Base-by-base conservation (phyloP, 805 yeast species). In the Torulaspora gathmanii region DNA sequence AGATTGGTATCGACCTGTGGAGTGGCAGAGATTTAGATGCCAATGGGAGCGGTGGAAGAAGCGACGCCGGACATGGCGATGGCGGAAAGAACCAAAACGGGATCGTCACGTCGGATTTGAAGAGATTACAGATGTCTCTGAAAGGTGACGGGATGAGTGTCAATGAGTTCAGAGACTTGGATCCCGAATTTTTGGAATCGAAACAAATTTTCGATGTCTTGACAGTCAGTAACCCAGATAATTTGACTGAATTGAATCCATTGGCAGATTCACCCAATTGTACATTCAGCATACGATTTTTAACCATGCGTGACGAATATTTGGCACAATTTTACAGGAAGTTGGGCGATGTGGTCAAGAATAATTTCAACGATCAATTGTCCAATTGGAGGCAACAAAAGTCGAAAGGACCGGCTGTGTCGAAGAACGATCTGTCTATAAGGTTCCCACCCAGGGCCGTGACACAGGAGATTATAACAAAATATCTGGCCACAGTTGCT, bases 101-200 rank as follows among this genome's bases (percentile, higher is more conserved):
- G 10, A 34, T 8, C 9, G 31, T 33, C 8, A 17, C 35, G 15
- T 35, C 49, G 8, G 41, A 37, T 15, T 23, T 30, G 10, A 47
- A 44, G 29, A 40, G 44, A 28, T 42, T 46, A 22, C 44, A 37
- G 33, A 29, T 23, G 31, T 26, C 45, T 9, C 17, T 40, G 37
- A 20, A 30, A 26, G 45, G 45, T 23, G 29, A 30, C 3, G 26
- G 22, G 15, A 13, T 34, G 27, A 27, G 28, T 4, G 37, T 58
- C 9, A 56, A 61, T 29, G 58, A 54, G 35, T 61, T 58, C 26
- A 58, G 51, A 49, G 63, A 58, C 43, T 29, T 61, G 23, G 62
- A 61, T 42, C 65, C 65, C 2, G 49, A 54, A 42, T 61, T 61
- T 36, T 44, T 61, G 25, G 60, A 61, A 37, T 40, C 47, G 6